Base-by-base conservation (phyloP, 805 yeast species). In the Candida nanaspora region DNA sequence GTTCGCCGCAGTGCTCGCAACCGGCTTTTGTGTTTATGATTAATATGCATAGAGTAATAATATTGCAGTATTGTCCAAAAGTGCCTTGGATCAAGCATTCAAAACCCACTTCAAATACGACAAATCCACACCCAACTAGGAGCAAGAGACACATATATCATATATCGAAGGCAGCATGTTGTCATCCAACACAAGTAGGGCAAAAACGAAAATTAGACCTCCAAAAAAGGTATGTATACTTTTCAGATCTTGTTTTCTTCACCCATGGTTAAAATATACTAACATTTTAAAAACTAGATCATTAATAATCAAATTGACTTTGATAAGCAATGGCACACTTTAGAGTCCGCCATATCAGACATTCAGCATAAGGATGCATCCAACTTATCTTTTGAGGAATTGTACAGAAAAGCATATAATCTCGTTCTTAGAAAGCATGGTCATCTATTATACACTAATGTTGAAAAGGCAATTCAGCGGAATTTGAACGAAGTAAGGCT, bases 391-490 rank as follows among this genome's bases (percentile, higher is more conserved):
- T 88, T 86, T 55, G 96, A 88, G 52, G 86, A 81, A 48, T 68
- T 88, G 0, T 89, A 89, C 57, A 65, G 94, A 39, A 78, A 79
- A 21, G 85, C 94, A 0, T 88, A 88, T 56, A 76, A 79, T 26
- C 53, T 87, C 36, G 95, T 87, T 2, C 61, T 87, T 25, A 66
- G 82, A 42, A 86, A 82, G 50, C 70, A 68, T 46, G 93, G 93
- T 8, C 77, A 70, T 31, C 66, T 66, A 49, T 61, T 86, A 1
- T 86, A 86, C 51, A 80, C 76, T 11, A 72, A 77, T 28, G 85
- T 84, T 13, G 60, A 70, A 22, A 50, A 45, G 3, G 61, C 76
- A 20, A 69, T 86, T 3, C 61, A 66, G 4, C 49, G 52, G 2
- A 80, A 79, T 52, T 57, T 85, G 8, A 50, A 51, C 52, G 47